Evolutionary conservation across 805 yeast species (phyloP), one percentile per base, ranked within the genome.

Genomic region (Ogataea salicorniae): DNA sequence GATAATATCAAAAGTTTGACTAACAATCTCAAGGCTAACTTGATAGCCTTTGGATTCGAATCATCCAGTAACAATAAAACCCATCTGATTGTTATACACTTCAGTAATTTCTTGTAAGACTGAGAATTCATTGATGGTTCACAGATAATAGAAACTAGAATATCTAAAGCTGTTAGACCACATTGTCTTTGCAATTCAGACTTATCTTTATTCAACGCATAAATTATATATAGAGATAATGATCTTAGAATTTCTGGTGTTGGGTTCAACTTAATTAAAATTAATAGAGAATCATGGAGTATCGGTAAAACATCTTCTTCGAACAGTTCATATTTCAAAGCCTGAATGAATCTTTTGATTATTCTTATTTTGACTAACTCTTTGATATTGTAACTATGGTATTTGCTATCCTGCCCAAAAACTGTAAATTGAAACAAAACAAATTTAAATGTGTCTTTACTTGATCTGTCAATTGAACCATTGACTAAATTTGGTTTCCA

Each of bases 1-100:
- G 75, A 61, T 6, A 73, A 61, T 15, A 69, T 61, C 16, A 86
- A 63, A 5, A 81, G 61, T 46, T 73, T 73, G 6, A 81, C 66
- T 17, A 87, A 60, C 14, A 87, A 61, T 22, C 56, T 46, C 29
- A 78, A 52, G 0, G 76, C 74, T 49, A 71, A 56, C 29, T 61
- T 58, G 4, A 68, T 68, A 4, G 75, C 74, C 41, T 66, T 59
- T 31, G 70, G 51, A 45, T 72, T 57, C 6, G 58, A 55, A 49
- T 71, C 71, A 45, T 77, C 65, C 13, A 85, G 59, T 14, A 85
- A 60, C 11, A 86, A 65, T 9, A 86, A 57, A 3, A 78, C 67
- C 85, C 91, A 83, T 57, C 83, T 84, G 6, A 83, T 72, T 1
- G 87, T 77, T 2, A 87, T 70, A 0, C 83, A 70, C 41, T 81